These are phyloP conservation scores for Dimargaris verticillata DNA, from an alignment of 192 early-diverging fungal species.

Conservation along the genomic window DNA sequence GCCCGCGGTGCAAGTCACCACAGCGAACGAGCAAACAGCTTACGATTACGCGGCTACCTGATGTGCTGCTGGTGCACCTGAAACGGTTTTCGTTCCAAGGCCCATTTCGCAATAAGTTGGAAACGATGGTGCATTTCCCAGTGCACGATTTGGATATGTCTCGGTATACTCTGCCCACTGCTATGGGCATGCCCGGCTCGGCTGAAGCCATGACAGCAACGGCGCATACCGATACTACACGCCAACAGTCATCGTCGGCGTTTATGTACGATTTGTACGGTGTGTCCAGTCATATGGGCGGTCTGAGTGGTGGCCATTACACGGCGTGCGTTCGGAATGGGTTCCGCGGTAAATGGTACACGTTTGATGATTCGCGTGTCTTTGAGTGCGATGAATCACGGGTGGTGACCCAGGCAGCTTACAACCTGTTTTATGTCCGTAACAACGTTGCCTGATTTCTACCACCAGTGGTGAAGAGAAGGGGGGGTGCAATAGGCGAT, in stretches of 20 bases:
- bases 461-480: too few species aligned
- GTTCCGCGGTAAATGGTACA: constrained; percentile 51
- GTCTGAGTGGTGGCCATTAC: constrained; percentile 61
- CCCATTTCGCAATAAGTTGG: constrained; percentile 84
- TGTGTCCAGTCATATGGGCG: constrained; percentile 66
- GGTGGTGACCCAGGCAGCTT: constrained; percentile 19
- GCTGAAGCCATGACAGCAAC: constrained; percentile 5
- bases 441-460: background rate
- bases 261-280: constrained; percentile 64
- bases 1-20: constrained; percentile 60
- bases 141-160: constrained; percentile 42
- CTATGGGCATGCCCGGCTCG: constrained; percentile 13
- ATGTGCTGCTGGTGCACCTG: constrained; percentile 81
- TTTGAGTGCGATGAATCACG: constrained; percentile 33
- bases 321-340: constrained; percentile 52
- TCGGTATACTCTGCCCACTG: constrained; percentile 25
- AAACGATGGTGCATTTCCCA: constrained; percentile 74
- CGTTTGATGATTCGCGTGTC: constrained; percentile 75
- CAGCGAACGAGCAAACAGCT: constrained; percentile 62
- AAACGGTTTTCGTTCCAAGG: constrained; percentile 89
- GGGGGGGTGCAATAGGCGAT: too few species aligned
- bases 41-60: constrained; percentile 62
- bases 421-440: constrained; percentile 8
- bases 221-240: background rate
- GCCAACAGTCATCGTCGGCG: too few species aligned